Conservation (phyloP, 306 rosid species). For the Lathyrus sativus region DNA sequence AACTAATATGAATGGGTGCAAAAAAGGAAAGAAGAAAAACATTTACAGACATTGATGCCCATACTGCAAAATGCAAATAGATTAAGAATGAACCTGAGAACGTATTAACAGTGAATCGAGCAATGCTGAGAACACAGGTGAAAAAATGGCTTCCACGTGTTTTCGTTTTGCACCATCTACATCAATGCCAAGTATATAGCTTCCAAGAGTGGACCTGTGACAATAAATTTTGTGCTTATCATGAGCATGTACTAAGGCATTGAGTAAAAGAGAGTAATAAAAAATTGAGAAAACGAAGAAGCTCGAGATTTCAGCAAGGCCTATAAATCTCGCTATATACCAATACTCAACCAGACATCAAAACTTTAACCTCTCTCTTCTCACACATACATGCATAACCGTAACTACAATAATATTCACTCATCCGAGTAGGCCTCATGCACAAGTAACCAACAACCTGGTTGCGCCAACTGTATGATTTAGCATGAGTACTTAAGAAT, state of each 20-base stretch:
- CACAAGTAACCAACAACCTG: conserved; percentile 26
- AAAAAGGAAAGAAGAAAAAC: background rate
- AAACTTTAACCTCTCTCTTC: conserved; percentile 10
- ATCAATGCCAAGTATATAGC: conserved; percentile 81
- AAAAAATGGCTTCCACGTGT: conserved; percentile 67
- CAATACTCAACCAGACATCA: conserved; percentile 19
- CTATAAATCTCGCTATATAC: conserved; percentile 19
- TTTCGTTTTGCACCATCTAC: conserved; percentile 62
- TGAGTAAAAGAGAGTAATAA: conserved; percentile 10
- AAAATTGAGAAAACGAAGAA: conserved; percentile 31
- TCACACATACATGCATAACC: conserved; percentile 10
- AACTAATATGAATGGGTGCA: conserved; percentile 2
- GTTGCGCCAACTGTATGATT: conserved; percentile 8
- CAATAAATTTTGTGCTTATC: conserved; percentile 30
- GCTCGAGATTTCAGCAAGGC: conserved; percentile 20
- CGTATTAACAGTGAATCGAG: conserved; percentile 85
- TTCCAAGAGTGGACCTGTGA: conserved; percentile 83
- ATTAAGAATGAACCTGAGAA: conserved; percentile 70
- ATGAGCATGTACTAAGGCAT: conserved; percentile 28
- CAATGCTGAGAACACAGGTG: conserved; percentile 74
- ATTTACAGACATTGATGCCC: conserved; percentile 13
- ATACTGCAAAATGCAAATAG: conserved; percentile 37
- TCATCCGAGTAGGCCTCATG: background rate
- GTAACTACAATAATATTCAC: background rate
- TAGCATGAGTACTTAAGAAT: background rate